These are phyloP conservation scores for Microdochium paspali DNA, from an alignment of 2,329 filamentous ascomycete species.

Conservation along the genomic window DNA sequence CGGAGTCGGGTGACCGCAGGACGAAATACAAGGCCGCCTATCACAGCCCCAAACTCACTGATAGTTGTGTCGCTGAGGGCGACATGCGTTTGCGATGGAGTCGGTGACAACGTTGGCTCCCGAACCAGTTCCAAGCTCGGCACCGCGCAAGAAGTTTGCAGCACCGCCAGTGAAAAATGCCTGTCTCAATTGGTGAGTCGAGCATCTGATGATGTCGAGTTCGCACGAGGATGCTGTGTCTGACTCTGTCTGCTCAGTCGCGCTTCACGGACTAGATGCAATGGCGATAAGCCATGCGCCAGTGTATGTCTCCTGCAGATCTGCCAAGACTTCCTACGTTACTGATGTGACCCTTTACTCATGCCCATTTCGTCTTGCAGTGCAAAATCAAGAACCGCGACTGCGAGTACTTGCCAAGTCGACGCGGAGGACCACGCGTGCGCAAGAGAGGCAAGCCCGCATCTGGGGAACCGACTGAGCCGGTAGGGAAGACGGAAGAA, in stretches of 20 bases:
- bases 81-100: not conserved
- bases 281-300: slow-evolving; percentile 31
- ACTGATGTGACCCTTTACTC: slow-evolving; percentile 6
- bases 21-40: no score
- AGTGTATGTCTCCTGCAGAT: slow-evolving; percentile 24
- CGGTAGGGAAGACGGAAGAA: slow-evolving; percentile 18
- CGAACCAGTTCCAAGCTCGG: not conserved
- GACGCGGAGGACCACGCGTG: slow-evolving; percentile 31
- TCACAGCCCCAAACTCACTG: no score
- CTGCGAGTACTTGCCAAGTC: slow-evolving; percentile 32
- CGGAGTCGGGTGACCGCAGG: no score
- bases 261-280: slow-evolving; percentile 34
- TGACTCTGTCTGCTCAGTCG: slow-evolving; percentile 20
- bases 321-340: slow-evolving; percentile 3
- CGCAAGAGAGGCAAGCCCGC: slow-evolving; percentile 25
- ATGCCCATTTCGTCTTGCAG: slow-evolving; percentile 14
- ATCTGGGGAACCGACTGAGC: slow-evolving; percentile 15
- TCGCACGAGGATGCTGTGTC: slow-evolving; percentile 3
- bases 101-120: not conserved
- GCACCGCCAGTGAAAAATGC: slow-evolving; percentile 39
- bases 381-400: slow-evolving; percentile 28
- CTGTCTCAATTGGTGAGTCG: slow-evolving; percentile 38
- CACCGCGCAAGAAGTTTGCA: slow-evolving; percentile 28
- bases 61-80: not conserved
- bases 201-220: not conserved